Conservation (phyloP, 257 asterid genomes). For the Forsythia suspensa region DNA sequence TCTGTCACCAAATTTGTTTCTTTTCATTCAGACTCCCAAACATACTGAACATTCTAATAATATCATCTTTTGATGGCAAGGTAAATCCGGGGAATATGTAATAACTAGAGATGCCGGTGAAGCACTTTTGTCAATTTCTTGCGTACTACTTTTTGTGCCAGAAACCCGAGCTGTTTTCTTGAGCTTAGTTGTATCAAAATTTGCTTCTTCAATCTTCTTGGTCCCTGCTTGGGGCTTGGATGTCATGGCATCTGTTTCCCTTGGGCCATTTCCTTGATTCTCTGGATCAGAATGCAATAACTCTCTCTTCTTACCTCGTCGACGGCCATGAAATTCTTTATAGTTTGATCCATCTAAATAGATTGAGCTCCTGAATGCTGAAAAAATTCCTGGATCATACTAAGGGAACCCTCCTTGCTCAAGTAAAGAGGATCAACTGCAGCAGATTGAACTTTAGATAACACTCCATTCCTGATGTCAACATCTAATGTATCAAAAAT, state of each 20-base stretch:
- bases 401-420: constrained; percentile 43
- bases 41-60: constrained; percentile 37
- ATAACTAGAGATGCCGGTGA: constrained; percentile 35
- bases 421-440: constrained; percentile 46
- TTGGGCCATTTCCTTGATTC: neutral
- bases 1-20: constrained; percentile 42
- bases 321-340: constrained; percentile 17
- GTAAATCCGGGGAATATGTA: constrained; percentile 38
- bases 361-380: constrained; percentile 53
- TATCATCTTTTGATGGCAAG: constrained; percentile 62
- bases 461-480: constrained; percentile 35
- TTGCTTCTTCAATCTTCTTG: constrained; percentile 17
- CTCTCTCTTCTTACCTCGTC: constrained; percentile 34
- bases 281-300: constrained; percentile 23
- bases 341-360: constrained; percentile 36
- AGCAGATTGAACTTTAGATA: constrained; percentile 38
- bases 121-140: constrained; percentile 25
- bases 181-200: constrained; percentile 21
- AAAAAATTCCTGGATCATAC: constrained; percentile 42
- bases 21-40: constrained; percentile 48
- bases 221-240: constrained; percentile 7
- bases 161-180: constrained; percentile 32
- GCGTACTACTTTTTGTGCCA: constrained; percentile 10
- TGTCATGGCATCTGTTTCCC: constrained; percentile 12
- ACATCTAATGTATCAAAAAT: constrained; percentile 29